Base-by-base conservation (phyloP, 1,139 yeast genomes). In the Yamadazyma mexicana region DNA sequence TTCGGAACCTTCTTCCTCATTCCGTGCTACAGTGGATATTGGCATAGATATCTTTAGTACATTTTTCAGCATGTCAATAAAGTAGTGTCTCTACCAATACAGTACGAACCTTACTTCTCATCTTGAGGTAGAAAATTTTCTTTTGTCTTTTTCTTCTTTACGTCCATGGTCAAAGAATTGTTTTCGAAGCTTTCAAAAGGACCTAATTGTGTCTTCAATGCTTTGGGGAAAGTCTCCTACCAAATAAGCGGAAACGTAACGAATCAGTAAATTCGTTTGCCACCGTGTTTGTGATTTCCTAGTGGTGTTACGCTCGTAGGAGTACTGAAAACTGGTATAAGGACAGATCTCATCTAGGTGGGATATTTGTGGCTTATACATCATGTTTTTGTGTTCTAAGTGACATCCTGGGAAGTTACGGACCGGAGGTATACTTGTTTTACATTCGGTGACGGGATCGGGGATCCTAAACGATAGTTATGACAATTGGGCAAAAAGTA, bases 221-320 rank as follows among this genome's bases (percentile, higher is more conserved):
- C 89, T 83, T 84, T 79, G 92, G 94, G 94, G 92, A 85, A 85
- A 85, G 94, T 85, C 94, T 84, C 92, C 94, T 83, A 89, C 87
- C 89, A 63, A 52, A 59, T 54, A 69, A 62, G 81, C 79, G 83
- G 83, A 76, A 78, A 77, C 83, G 81, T 64, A 63, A 60, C 69
- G 73, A 60, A 56, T 62, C 29, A 61, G 58, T 58, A 56, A 50
- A 55, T 56, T 56, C 67, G 62, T 58, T 67, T 43, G 44, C 33
- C 18, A 11, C 17, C 9, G 16, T 5, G 5, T 28, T 28, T n/a
- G 16, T n/a, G 11, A 4, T 17, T 16, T 22, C 11, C 25, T n/a
- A 6, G 17, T 12, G 4, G 4, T 14, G 25, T 11, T 9, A 31
- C 33, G 29, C 23, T 32, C 11, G 6, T 24, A 32, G 35, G 24